Evolutionary conservation across 805 yeast genomes (phyloP).

Genomic region (Kurtzmaniella fragi): DNA sequence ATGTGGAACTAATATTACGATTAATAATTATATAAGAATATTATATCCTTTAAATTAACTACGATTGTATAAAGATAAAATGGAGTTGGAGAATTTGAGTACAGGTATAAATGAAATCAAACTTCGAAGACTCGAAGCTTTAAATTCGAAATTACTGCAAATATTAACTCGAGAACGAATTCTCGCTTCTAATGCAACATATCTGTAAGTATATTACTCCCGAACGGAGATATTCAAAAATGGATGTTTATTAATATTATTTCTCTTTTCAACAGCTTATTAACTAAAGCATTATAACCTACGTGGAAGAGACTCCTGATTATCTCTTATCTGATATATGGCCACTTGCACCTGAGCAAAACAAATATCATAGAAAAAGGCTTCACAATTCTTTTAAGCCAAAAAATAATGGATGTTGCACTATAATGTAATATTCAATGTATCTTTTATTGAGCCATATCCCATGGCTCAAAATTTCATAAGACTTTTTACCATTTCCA

Average conservation of each 20-base stretch:
- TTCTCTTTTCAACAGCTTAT: too few relatives aligned
- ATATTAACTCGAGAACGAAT: slow-evolving; percentile 53
- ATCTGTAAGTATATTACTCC: slow-evolving; percentile 31
- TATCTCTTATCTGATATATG: slow-evolving; percentile 43
- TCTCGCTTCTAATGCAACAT: slow-evolving; percentile 59
- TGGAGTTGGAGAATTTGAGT: slow-evolving; percentile 13
- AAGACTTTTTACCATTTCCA: too few relatives aligned
- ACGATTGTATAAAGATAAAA: too few relatives aligned
- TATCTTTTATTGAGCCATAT: neutral
- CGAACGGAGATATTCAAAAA: too few relatives aligned
- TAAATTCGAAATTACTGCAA: slow-evolving; percentile 48
- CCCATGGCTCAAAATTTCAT: too few relatives aligned
- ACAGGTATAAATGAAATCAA: slow-evolving; percentile 49
- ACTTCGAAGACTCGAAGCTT: slow-evolving; percentile 54
- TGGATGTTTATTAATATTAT: too few relatives aligned
- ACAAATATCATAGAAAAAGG: slow-evolving; percentile 21
- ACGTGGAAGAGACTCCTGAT: slow-evolving; percentile 41
- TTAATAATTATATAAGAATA: too few relatives aligned
- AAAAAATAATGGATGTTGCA: slow-evolving; percentile 22
- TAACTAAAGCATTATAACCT: slow-evolving; percentile 38
- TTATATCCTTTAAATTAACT: too few relatives aligned
- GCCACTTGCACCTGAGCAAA: slow-evolving; percentile 29
- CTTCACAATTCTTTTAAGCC: slow-evolving; percentile 11
- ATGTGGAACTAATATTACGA: neutral
- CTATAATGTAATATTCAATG: slow-evolving; percentile 16